Evolutionary conservation across 2,329 filamentous ascomycete genomes (phyloP).

Genomic region (Parastagonospora nodorum): DNA sequence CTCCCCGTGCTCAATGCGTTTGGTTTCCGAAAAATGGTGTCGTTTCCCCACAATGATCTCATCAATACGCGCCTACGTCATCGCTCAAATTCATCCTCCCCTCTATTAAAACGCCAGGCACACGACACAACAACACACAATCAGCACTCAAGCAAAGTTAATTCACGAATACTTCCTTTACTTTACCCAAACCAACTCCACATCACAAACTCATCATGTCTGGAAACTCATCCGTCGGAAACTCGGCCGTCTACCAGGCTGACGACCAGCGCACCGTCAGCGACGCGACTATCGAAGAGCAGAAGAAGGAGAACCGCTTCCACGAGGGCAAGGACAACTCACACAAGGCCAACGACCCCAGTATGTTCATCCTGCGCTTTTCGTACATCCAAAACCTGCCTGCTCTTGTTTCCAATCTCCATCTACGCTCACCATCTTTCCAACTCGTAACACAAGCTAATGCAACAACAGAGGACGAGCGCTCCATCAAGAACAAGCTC

Average conservation of each 20-base stretch:
- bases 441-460: conserved; percentile 1
- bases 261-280: conserved; percentile 74
- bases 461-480: conserved; percentile 65
- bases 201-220: conserved; percentile 49
- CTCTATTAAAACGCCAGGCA: too few species aligned
- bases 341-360: conserved; percentile 72
- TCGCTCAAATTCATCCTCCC: too few species aligned
- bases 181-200: conserved; percentile 1
- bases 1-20: too few species aligned
- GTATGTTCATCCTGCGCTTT: conserved; percentile 55
- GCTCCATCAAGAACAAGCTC: conserved; percentile 73
- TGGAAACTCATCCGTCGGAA: conserved; percentile 69
- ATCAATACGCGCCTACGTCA: too few species aligned
- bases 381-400: too few species aligned
- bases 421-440: neutral
- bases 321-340: conserved; percentile 74
- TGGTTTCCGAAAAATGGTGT: too few species aligned
- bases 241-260: conserved; percentile 69
- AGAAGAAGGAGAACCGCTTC: conserved; percentile 64
- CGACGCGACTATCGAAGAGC: conserved; percentile 57
- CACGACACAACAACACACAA: too few species aligned
- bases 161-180: too few species aligned
- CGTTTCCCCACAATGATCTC: too few species aligned
- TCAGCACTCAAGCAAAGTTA: too few species aligned
- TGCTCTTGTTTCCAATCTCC: neutral